Evolutionary conservation across 306 rosid genomes (phyloP).

Genomic region (Vigna trinervia): DNA sequence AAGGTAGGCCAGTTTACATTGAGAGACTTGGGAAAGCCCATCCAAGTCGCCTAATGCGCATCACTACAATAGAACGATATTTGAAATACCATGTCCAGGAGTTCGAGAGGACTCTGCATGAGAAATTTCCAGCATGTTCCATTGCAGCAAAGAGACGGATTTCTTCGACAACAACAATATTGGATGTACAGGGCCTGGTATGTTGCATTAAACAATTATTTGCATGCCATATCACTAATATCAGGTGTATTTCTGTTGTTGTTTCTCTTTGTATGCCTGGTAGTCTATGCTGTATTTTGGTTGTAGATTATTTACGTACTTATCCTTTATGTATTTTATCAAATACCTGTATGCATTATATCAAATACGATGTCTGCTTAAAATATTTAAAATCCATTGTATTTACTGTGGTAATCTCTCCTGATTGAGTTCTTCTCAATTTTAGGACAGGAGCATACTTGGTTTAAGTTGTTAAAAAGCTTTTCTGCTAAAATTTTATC

Average conservation of each 20-base stretch:
- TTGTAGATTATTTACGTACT: slow-evolving; percentile 21
- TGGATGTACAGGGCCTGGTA: slow-evolving; percentile 99
- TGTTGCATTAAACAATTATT: slow-evolving; percentile 45
- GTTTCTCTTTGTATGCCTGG: slow-evolving; percentile 16
- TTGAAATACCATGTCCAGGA: slow-evolving; percentile 94
- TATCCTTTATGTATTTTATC: slow-evolving; percentile 31
- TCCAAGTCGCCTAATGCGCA: slow-evolving; percentile 84
- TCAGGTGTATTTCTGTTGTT: slow-evolving; percentile 5
- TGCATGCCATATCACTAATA: slow-evolving; percentile 10
- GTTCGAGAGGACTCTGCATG: slow-evolving; percentile 85
- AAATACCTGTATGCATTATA: slow-evolving; percentile 25
- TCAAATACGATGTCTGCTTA: slow-evolving; percentile 20
- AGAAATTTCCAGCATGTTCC: slow-evolving; percentile 95
- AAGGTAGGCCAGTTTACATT: slow-evolving; percentile 96
- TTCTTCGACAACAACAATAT: slow-evolving; percentile 83
- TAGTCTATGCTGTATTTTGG: slow-evolving; percentile 2
- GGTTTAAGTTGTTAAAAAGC: slow-evolving; percentile 18
- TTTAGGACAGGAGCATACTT: slow-evolving; percentile 8
- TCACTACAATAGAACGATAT: slow-evolving; percentile 88
- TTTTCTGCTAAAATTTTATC: slow-evolving; percentile 34
- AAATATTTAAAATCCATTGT: neutral
- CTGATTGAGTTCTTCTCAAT: slow-evolving; percentile 14
- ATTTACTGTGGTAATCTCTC: slow-evolving; percentile 9
- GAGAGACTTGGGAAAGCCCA: slow-evolving; percentile 97
- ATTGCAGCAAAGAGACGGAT: slow-evolving; percentile 87